Conservation (phyloP, 176 grass and related monocot genomes). For the Cocos nucifera region DNA sequence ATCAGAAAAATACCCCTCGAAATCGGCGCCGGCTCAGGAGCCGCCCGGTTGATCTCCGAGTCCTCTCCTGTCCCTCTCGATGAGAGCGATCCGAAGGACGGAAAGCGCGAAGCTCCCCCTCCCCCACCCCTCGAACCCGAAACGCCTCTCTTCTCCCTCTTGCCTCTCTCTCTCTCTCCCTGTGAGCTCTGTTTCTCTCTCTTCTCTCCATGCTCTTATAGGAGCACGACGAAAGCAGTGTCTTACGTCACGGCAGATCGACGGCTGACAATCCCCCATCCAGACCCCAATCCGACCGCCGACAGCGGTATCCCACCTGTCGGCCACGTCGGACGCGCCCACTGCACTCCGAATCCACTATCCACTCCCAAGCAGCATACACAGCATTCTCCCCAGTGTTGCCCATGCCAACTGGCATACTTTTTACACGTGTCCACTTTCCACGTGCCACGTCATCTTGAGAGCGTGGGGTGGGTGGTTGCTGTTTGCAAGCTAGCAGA, state of each 20-base stretch:
- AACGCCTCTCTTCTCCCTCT: not conserved
- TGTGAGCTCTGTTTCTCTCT: too few relatives aligned
- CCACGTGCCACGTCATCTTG: too few relatives aligned
- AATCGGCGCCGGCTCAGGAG: not conserved
- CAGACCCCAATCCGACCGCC: constrained; percentile 5
- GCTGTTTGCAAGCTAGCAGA: too few relatives aligned
- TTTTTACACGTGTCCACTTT: too few relatives aligned
- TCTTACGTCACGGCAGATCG: not conserved
- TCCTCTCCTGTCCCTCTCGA: not conserved
- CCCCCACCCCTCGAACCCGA: not conserved
- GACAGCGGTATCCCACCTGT: constrained; percentile 15
- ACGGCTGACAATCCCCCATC: not conserved
- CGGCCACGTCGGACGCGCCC: constrained; percentile 2
- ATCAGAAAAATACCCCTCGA: not conserved
- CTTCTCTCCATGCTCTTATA: not conserved
- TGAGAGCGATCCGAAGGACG: not conserved
- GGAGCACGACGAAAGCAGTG: not conserved
- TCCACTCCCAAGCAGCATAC: not conserved
- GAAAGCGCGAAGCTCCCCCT: not conserved
- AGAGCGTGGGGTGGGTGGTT: too few relatives aligned
- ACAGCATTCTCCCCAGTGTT: too few relatives aligned
- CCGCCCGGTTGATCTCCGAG: not conserved
- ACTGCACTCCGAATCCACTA: not conserved
- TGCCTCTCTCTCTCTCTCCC: not conserved
- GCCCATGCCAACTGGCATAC: too few relatives aligned